These are phyloP conservation scores for Herpotrichia juniperi DNA, from an alignment of 2,329 filamentous ascomycete species.

Conservation along the genomic window DNA sequence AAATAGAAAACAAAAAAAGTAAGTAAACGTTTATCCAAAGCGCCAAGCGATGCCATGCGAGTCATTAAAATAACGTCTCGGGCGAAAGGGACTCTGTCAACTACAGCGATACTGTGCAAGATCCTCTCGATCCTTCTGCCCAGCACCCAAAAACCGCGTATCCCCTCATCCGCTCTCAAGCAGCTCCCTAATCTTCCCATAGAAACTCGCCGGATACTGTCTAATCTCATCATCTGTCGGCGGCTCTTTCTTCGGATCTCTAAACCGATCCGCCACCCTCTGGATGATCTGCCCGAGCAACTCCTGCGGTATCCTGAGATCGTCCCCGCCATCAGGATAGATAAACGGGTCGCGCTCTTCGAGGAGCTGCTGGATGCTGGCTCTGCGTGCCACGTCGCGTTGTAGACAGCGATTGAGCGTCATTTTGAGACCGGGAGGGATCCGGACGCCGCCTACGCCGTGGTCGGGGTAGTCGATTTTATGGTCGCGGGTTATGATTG, in stretches of 20 bases:
- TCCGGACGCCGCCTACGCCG: constrained; percentile 67
- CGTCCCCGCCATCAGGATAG: constrained; percentile 60
- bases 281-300: constrained; percentile 64
- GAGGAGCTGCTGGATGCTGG: constrained; percentile 63
- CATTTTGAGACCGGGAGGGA: constrained; percentile 61
- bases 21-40: not conserved
- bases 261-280: constrained; percentile 65
- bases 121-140: not conserved
- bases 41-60: no score
- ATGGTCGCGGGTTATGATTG: constrained; percentile 81
- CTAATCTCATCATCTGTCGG: constrained; percentile 63
- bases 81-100: not conserved
- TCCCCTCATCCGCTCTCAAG: constrained; percentile 28
- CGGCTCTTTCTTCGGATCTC: constrained; percentile 56
- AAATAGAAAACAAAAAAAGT: not conserved
- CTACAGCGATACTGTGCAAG: not conserved
- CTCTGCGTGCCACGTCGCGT: constrained; percentile 62
- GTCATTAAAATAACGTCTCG: not conserved
- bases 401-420: constrained; percentile 65
- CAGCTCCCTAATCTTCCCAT: constrained; percentile 54
- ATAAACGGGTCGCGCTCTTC: constrained; percentile 62
- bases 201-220: constrained; percentile 54
- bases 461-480: constrained; percentile 73
- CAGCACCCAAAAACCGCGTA: not conserved
- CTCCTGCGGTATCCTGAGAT: constrained; percentile 59